Conservation (phyloP, 1,284 basidiomycete species). For the Athelia sp. region DNA sequence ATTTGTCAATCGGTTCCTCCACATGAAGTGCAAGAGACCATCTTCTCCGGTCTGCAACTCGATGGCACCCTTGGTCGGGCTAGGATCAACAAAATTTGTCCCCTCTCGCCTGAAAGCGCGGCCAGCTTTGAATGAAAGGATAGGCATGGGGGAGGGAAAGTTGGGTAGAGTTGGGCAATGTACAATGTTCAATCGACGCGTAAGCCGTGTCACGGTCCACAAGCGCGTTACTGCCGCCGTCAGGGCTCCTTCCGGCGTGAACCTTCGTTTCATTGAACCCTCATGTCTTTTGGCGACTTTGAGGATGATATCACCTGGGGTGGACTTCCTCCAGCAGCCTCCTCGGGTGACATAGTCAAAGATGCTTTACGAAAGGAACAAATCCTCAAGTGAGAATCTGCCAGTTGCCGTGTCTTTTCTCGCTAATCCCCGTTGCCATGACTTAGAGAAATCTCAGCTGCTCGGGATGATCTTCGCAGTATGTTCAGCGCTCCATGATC, state of each 20-base stretch:
- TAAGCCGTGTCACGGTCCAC: slow-evolving; percentile 32
- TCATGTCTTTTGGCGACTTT: slow-evolving; percentile 47
- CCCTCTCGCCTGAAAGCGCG: slow-evolving; percentile 60
- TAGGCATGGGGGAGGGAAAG: slow-evolving; percentile 10
- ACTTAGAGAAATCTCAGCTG: slow-evolving; percentile 63
- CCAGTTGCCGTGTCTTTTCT: neutral
- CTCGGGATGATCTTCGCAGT: slow-evolving; percentile 74
- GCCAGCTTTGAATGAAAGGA: slow-evolving; percentile 80
- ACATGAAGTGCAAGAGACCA: slow-evolving; percentile 68
- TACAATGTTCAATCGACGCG: neutral
- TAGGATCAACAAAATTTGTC: slow-evolving; percentile 63
- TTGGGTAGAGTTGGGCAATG: slow-evolving; percentile 5
- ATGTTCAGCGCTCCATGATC: slow-evolving; percentile 15
- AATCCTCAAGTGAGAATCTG: slow-evolving; percentile 44
- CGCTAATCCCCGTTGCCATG: slow-evolving; percentile 8
- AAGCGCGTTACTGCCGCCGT: slow-evolving; percentile 22
- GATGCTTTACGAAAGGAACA: slow-evolving; percentile 72
- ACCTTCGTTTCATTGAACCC: neutral
- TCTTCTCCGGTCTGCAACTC: slow-evolving; percentile 65
- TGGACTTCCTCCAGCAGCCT: slow-evolving; percentile 27
- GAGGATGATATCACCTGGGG: slow-evolving; percentile 66
- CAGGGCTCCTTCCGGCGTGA: slow-evolving; percentile 18
- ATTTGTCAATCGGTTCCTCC: slow-evolving; percentile 66
- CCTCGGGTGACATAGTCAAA: slow-evolving; percentile 58
- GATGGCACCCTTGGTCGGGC: slow-evolving; percentile 66